phyloP scores from a whole-genome alignment of 371 early-diverging fungal genomes.

The Apophysomyces sp. region DNA sequence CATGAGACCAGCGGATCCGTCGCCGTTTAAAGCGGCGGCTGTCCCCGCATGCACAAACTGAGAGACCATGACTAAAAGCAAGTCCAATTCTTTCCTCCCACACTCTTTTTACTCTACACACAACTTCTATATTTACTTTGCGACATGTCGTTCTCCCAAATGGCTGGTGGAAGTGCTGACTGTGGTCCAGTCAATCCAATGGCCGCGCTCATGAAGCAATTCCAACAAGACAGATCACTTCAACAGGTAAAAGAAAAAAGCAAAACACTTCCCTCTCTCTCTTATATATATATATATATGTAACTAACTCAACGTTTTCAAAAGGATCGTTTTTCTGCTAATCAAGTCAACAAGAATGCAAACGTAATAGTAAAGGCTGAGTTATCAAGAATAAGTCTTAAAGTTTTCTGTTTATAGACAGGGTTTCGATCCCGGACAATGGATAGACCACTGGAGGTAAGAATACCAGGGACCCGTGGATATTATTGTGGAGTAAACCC shows the following conservation, averaged over 20 bases:
- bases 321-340: slow-evolving; percentile 65
- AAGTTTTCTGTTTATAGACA: slow-evolving; percentile 12
- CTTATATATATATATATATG: neutral
- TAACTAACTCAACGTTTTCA: neutral
- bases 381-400: neutral
- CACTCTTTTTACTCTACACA: neutral
- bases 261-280: neutral
- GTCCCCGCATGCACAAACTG: neutral
- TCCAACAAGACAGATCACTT: slow-evolving; percentile 73
- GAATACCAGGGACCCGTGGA: neutral
- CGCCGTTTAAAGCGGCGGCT: neutral
- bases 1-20: no score
- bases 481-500: neutral
- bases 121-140: slow-evolving; percentile 1
- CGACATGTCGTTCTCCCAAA: slow-evolving; percentile 29
- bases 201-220: slow-evolving; percentile 75
- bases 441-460: slow-evolving; percentile 19
- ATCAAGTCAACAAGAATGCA: slow-evolving; percentile 56
- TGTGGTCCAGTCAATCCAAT: slow-evolving; percentile 81
- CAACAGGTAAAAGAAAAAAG: slow-evolving; percentile 62
- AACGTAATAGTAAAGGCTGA: slow-evolving; percentile 37
- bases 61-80: neutral
- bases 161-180: slow-evolving; percentile 61
- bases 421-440: slow-evolving; percentile 29
- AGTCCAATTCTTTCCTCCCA: neutral